Conservation (phyloP, 768 basidiomycete species). For the Lanmaoa rubissima region DNA sequence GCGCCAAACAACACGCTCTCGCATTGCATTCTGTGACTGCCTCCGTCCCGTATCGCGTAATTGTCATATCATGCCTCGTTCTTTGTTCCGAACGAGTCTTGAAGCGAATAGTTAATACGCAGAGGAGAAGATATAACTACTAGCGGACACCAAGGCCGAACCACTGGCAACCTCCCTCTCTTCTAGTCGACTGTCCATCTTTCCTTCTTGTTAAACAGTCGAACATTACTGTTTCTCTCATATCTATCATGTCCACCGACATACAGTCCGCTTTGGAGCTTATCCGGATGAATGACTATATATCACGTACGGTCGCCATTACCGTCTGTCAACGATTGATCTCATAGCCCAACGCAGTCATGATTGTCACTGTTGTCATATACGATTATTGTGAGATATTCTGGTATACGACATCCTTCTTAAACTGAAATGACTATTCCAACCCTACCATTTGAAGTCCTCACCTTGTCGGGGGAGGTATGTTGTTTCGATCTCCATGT, state of each 20-base stretch:
- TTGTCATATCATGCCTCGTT: too few species aligned
- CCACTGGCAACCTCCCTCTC: not conserved
- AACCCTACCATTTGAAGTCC: not conserved
- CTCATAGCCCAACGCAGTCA: not conserved
- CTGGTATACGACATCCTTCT: not conserved
- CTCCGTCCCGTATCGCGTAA: too few species aligned
- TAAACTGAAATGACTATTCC: not conserved
- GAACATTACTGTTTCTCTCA: not conserved
- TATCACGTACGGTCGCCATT: not conserved
- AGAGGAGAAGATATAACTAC: not conserved
- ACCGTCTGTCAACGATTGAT: not conserved
- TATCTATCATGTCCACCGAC: not conserved
- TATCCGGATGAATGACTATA: not conserved
- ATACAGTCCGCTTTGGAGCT: not conserved
- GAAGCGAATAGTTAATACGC: too few species aligned
- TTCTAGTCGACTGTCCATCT: too few species aligned
- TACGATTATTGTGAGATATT: too few species aligned
- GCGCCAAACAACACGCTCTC: too few species aligned
- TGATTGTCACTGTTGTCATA: too few species aligned
- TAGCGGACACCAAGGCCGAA: too few species aligned
- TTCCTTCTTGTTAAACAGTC: not conserved
- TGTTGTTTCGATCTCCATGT: not conserved
- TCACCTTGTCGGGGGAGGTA: constrained; percentile 3
- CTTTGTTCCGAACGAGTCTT: too few species aligned
- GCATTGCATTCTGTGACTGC: too few species aligned